These are phyloP conservation scores for Xylaria hypoxylon DNA, from an alignment of 2,329 filamentous ascomycete genomes.

Conservation along the genomic window DNA sequence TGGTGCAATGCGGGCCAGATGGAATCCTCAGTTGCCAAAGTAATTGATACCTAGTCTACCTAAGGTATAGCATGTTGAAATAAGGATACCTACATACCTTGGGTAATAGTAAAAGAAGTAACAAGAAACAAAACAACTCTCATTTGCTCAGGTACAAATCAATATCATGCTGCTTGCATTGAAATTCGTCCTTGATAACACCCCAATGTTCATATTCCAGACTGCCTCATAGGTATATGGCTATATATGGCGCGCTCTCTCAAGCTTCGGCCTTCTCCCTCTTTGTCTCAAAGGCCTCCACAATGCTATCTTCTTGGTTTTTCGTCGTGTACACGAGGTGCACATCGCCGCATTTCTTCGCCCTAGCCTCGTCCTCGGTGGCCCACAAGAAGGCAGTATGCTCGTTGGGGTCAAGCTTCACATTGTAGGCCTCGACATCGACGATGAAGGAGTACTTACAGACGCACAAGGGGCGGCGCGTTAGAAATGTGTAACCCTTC, in stretches of 20 bases:
- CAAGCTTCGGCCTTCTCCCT: slow-evolving; percentile 22
- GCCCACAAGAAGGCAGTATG: slow-evolving; percentile 51
- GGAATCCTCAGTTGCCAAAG: no score
- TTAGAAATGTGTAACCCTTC: slow-evolving; percentile 38
- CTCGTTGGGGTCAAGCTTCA: slow-evolving; percentile 51
- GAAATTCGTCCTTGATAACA: no score
- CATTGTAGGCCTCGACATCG: slow-evolving; percentile 44
- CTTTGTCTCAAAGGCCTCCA: slow-evolving; percentile 43
- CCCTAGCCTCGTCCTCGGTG: slow-evolving; percentile 49
- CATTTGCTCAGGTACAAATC: no score
- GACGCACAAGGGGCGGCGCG: slow-evolving; percentile 39
- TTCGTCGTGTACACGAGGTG: slow-evolving; percentile 45
- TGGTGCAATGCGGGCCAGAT: no score
- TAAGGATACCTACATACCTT: no score
- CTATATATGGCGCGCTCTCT: neutral
- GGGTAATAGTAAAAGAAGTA: no score
- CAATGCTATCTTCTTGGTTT: slow-evolving; percentile 42
- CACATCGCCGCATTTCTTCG: slow-evolving; percentile 43
- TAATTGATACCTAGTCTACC: no score
- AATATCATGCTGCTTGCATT: no score
- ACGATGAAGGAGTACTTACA: slow-evolving; percentile 49
- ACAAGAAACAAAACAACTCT: no score
- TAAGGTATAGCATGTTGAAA: no score
- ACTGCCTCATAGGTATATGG: no score
- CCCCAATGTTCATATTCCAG: no score